These are phyloP conservation scores for Fusarium solani-melongenae DNA, from an alignment of 2,329 filamentous ascomycete genomes.

Conservation along the genomic window DNA sequence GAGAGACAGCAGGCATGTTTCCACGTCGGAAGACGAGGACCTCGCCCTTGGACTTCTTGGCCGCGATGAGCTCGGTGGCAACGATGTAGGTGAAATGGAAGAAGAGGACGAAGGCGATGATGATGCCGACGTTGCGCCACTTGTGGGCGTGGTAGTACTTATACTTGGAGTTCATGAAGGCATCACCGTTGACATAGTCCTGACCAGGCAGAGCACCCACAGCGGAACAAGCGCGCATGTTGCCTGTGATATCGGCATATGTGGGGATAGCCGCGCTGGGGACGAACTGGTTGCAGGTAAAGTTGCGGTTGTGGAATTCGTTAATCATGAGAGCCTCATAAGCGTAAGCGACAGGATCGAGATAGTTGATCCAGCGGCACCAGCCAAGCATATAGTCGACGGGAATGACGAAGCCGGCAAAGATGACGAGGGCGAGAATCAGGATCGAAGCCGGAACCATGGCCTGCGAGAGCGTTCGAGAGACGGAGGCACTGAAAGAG, in stretches of 20 bases:
- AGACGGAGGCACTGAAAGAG: conserved; percentile 47
- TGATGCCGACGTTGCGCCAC: conserved; percentile 68
- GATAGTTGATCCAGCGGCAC: conserved; percentile 75
- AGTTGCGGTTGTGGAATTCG: conserved; percentile 63
- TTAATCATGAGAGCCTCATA: conserved; percentile 76
- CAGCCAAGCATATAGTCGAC: conserved; percentile 67
- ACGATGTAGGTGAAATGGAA: conserved; percentile 61
- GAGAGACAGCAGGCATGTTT: conserved; percentile 29
- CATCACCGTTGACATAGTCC: conserved; percentile 56
- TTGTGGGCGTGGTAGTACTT: conserved; percentile 59
- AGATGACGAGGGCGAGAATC: conserved; percentile 48
- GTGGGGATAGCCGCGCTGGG: conserved; percentile 41
- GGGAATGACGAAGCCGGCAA: conserved; percentile 62
- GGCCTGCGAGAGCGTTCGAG: conserved; percentile 64
- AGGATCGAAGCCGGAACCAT: conserved; percentile 56
- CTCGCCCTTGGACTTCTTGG: conserved; percentile 69
- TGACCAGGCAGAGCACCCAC: conserved; percentile 61
- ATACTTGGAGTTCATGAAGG: conserved; percentile 60
- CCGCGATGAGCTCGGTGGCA: conserved; percentile 58
- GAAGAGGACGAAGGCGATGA: conserved; percentile 62
- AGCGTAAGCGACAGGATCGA: conserved; percentile 73
- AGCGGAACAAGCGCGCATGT: conserved; percentile 57
- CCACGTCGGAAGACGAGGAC: conserved; percentile 68
- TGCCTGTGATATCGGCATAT: conserved; percentile 42
- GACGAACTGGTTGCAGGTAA: conserved; percentile 37